These are phyloP conservation scores for Ruellia speciosa DNA, from an alignment of 305 asterid species.

Conservation along the genomic window DNA sequence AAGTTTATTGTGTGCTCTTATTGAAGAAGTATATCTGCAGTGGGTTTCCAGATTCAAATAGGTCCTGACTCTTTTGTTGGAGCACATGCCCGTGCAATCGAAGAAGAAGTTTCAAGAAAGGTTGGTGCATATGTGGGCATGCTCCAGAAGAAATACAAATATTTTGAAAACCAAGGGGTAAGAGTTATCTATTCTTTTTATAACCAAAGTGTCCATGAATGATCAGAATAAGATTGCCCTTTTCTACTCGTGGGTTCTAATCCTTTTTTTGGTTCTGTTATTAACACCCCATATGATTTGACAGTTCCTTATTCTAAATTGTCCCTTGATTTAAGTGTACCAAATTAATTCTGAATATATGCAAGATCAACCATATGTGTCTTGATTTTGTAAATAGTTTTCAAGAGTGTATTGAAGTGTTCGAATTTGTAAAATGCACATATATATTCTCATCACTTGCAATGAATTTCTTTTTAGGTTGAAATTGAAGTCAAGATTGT, in stretches of 20 bases:
- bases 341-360: too few species aligned
- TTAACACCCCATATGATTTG: too few species aligned
- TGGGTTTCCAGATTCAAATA: slow-evolving; percentile 67
- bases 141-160: slow-evolving; percentile 46
- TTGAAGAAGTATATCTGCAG: slow-evolving; percentile 26
- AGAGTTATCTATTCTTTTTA: slow-evolving; percentile 9
- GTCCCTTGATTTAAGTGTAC: too few species aligned
- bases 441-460: not conserved
- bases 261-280: too few species aligned
- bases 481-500: slow-evolving; percentile 55
- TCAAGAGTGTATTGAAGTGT: too few species aligned
- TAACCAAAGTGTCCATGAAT: too few species aligned
- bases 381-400: too few species aligned
- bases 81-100: slow-evolving; percentile 45
- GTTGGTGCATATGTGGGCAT: slow-evolving; percentile 35
- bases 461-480: slow-evolving; percentile 31
- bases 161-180: slow-evolving; percentile 52
- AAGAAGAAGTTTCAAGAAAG: slow-evolving; percentile 51
- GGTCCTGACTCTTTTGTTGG: slow-evolving; percentile 43
- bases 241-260: too few species aligned
- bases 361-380: too few species aligned
- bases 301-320: too few species aligned
- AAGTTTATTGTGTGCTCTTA: not conserved
- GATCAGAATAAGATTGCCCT: too few species aligned
- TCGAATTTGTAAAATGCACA: too few species aligned